Base-by-base conservation (phyloP, 345 rosid species). In the Lumnitzera racemosa region DNA sequence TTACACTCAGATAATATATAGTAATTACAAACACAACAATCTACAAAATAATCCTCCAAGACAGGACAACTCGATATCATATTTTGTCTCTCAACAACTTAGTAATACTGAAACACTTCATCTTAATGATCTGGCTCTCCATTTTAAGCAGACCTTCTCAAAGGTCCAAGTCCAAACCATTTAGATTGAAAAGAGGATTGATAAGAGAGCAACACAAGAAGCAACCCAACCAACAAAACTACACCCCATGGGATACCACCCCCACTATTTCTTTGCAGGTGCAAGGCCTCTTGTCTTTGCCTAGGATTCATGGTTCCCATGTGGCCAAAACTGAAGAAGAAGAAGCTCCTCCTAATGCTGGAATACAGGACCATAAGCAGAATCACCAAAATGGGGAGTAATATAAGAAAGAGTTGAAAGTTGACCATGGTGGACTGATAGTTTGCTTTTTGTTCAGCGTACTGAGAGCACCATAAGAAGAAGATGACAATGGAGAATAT, bases 171-270 rank as follows among this genome's bases (percentile, higher is more conserved):
- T 10, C 78, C 80, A 63, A 75, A 74, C 84, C 90, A 84, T 56
- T 65, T 77, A 36, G 83, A 75, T 52, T 79, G 83, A 63, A 84
- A 77, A 1, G 80, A 75, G 64, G 84, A 77, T 61, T 74, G 86
- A 47, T 77, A 77, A 61, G 81, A 81, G 46, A 81, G 55, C 74
- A 81, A 53, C 56, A 72, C 65, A 46, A 84, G 46, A 48, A 84
- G 66, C 56, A 84, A 24, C 48, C 56, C 67, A 53, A 81, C 55
- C 36, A 79, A 46, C 47, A 72, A 15, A 24, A 80, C 81, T 48
- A 81, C 59, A 8, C 78, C 78, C 83, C 81, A 81, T 2, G 89
- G 81, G 0, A 58, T 68, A 3, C 76, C 70, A 0, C 55, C 51
- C 14, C 70, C 64, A 9, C 13, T 15, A 5, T 27, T 49, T 0